These are phyloP conservation scores for Papilionanthe hybrid DNA, from an alignment of 116 monocot species.

Conservation along the genomic window DNA sequence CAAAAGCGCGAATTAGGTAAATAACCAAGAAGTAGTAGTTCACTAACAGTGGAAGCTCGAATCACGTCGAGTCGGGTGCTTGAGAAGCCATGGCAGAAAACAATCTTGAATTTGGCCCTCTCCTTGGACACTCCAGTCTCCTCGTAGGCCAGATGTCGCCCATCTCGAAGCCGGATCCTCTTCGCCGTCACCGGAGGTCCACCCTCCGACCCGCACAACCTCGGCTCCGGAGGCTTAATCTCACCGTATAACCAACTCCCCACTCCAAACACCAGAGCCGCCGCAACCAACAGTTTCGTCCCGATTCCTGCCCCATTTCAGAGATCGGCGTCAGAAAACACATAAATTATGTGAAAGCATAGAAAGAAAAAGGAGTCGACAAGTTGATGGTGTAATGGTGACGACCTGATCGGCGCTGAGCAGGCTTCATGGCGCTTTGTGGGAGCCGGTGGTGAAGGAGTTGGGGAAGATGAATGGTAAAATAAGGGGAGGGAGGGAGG, in stretches of 20 bases:
- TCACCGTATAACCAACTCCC: slow-evolving; percentile 32
- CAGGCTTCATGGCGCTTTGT: neutral
- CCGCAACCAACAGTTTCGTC: neutral
- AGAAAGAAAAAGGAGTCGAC: neutral
- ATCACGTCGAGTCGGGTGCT: slow-evolving; percentile 36
- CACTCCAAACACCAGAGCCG: slow-evolving; percentile 22
- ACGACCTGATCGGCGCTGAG: neutral
- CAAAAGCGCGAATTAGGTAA: neutral
- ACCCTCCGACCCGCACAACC: slow-evolving; percentile 37
- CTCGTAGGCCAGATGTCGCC: slow-evolving; percentile 47
- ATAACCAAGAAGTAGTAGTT: neutral
- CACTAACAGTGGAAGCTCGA: slow-evolving; percentile 40
- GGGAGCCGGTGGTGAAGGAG: neutral
- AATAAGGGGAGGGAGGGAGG: neutral
- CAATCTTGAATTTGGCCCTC: slow-evolving; percentile 35
- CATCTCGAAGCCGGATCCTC: slow-evolving; percentile 48
- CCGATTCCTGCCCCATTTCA: neutral
- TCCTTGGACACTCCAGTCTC: slow-evolving; percentile 45
- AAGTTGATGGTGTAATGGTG: neutral
- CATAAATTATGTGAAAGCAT: neutral
- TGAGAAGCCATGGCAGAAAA: slow-evolving; percentile 54
- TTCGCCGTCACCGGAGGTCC: slow-evolving; percentile 57
- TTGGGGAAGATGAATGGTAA: neutral
- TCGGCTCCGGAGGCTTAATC: slow-evolving; percentile 33
- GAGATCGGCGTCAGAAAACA: neutral